A percentile compares a stretch with the other conserved stretches of the same genome.
Conservation (phyloP, 202 grass and related monocot species). For the Musa balbisiana region DNA sequence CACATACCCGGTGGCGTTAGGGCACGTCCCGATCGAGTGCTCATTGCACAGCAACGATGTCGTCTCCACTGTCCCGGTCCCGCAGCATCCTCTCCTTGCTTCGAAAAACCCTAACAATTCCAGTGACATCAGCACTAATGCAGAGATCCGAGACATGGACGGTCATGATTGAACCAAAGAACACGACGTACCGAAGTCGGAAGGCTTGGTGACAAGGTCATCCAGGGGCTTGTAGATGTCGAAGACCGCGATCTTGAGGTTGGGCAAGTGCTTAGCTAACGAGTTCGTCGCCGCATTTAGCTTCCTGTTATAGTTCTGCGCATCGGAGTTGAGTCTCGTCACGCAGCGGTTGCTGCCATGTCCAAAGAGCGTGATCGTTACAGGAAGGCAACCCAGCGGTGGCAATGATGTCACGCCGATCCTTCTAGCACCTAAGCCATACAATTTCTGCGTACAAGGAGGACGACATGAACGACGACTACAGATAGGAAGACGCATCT, state of each 20-base stretch:
- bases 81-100: conserved; percentile 55
- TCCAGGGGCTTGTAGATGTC: conserved; percentile 60
- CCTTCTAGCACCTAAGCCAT: conserved; percentile 55
- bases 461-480: not conserved
- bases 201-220: conserved; percentile 36
- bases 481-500: not conserved
- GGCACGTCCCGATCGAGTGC: conserved; percentile 36
- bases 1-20: conserved; percentile 58
- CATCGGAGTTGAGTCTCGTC: conserved; percentile 43
- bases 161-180: too few relatives aligned
- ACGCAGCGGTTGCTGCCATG: conserved; percentile 33
- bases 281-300: conserved; percentile 37
- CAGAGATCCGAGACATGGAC: not conserved
- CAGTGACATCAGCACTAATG: not conserved
- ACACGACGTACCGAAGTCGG: conserved; percentile 30
- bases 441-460: conserved; percentile 39
- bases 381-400: conserved; percentile 71
- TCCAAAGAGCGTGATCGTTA: conserved; percentile 50
- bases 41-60: conserved; percentile 59
- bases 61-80: conserved; percentile 51
- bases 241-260: conserved; percentile 52
- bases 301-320: conserved; percentile 61
- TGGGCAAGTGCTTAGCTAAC: conserved; percentile 27
- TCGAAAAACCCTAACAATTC: conserved; percentile 45
- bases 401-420: conserved; percentile 62